Evolutionary conservation across 2,329 filamentous ascomycete genomes (phyloP).

Genomic region (Ophiognomonia clavigignenti-juglandacearum): DNA sequence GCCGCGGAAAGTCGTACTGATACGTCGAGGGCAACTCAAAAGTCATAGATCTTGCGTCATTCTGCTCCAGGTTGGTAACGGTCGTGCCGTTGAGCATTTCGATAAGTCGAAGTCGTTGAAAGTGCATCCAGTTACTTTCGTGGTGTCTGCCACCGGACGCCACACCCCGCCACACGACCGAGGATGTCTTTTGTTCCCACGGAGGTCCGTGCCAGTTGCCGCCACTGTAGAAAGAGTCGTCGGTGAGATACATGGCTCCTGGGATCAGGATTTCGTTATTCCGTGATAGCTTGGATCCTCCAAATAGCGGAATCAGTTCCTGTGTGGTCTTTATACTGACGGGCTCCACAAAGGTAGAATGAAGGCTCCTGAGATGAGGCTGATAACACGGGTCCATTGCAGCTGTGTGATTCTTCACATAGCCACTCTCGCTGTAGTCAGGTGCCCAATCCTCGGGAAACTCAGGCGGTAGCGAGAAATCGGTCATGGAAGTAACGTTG

Average conservation of each 20-base stretch:
- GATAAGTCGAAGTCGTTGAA: conserved; percentile 68
- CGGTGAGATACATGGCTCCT: conserved; percentile 56
- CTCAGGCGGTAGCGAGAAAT: conserved; percentile 25
- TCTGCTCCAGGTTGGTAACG: conserved; percentile 42
- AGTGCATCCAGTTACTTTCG: conserved; percentile 58
- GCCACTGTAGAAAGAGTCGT: conserved; percentile 47
- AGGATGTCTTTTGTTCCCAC: conserved; percentile 54
- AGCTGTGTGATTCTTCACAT: conserved; percentile 51
- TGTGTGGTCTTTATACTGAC: conserved; percentile 42
- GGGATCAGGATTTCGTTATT: conserved; percentile 61
- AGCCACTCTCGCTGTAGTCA: conserved; percentile 34
- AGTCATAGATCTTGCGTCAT: conserved; percentile 34
- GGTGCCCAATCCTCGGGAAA: conserved; percentile 19
- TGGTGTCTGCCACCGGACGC: conserved; percentile 54
- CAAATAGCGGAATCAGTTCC: conserved; percentile 53
- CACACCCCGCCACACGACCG: conserved; percentile 59
- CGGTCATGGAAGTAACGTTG: conserved; percentile 31
- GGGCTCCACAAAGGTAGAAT: conserved; percentile 51
- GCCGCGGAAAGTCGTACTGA: conserved; percentile 37
- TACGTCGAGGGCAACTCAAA: conserved; percentile 41
- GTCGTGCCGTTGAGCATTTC: conserved; percentile 63
- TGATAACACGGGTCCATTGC: conserved; percentile 52
- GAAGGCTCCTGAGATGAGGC: conserved; percentile 38
- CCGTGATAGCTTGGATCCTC: conserved; percentile 53
- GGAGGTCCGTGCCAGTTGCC: conserved; percentile 47